A percentile compares a stretch with the other conserved stretches of the same genome.
Evolutionary conservation across 371 early-diverging fungal genomes (phyloP).

Genomic region (Apophysomyces elegans): DNA sequence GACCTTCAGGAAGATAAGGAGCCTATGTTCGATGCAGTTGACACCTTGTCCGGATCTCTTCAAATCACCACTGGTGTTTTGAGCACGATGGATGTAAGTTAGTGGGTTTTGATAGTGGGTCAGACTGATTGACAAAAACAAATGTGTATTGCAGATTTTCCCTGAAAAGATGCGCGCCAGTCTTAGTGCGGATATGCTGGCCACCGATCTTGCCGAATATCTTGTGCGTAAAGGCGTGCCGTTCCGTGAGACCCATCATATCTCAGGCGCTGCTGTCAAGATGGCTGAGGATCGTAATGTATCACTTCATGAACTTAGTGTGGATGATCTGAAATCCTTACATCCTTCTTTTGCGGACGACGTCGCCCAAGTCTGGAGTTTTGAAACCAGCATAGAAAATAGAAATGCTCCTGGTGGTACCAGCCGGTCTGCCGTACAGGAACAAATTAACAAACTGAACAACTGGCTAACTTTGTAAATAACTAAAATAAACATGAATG

Average conservation of each 20-base stretch:
- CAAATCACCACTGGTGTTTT: conserved; percentile 92
- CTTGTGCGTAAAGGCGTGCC: conserved; percentile 93
- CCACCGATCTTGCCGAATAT: conserved; percentile 97
- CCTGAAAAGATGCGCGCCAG: conserved; percentile 74
- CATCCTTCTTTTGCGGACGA: conserved; percentile 86
- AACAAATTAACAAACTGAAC: conserved; percentile 79
- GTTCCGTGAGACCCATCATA: conserved; percentile 98
- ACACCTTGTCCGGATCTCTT: conserved; percentile 86
- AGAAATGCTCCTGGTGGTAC: conserved; percentile 92
- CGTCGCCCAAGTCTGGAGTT: conserved; percentile 83
- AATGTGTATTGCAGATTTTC: conserved; percentile 53
- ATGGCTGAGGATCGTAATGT: conserved; percentile 86
- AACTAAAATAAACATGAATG: no score
- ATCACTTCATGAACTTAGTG: conserved; percentile 69
- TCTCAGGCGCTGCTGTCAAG: conserved; percentile 94
- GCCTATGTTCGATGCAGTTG: conserved; percentile 94
- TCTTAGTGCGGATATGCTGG: conserved; percentile 93
- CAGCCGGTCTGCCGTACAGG: conserved; percentile 73
- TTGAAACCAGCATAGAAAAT: conserved; percentile 86
- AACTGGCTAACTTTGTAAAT: conserved; percentile 53
- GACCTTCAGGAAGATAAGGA: conserved; percentile 99
- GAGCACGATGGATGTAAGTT: conserved; percentile 77
- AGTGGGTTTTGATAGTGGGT: background rate
- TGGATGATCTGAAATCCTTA: conserved; percentile 80
- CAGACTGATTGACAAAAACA: background rate